Conservation (phyloP, 1,139 yeast genomes). For the Pichia sp. region DNA sequence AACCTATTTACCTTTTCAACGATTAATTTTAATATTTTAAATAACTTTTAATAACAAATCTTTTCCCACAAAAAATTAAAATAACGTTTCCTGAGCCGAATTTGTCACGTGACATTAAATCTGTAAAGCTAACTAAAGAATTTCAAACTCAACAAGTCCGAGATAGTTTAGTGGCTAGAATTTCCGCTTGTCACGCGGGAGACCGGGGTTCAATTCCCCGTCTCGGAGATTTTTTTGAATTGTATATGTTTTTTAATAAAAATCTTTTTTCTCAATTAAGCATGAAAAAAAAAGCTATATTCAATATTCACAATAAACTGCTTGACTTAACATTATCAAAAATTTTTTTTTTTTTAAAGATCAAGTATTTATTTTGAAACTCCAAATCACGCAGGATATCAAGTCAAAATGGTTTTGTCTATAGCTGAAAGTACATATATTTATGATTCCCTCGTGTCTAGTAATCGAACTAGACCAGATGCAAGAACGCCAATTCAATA, state of each 20-base stretch:
- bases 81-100: too few species aligned
- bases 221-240: constrained; percentile 17
- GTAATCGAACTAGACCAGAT: constrained; percentile 40
- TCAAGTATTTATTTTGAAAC: not conserved
- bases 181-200: constrained; percentile 24
- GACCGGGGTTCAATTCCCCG: constrained; percentile 24
- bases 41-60: too few species aligned
- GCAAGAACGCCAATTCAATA: constrained; percentile 68
- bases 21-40: too few species aligned
- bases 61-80: too few species aligned
- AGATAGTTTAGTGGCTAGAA: constrained; percentile 23
- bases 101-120: not conserved
- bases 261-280: not conserved
- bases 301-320: too few species aligned
- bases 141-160: constrained; percentile 8
- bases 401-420: constrained; percentile 54
- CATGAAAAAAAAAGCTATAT: too few species aligned
- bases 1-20: too few species aligned
- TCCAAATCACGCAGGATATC: not conserved
- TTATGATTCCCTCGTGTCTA: constrained; percentile 54
- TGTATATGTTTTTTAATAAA: too few species aligned
- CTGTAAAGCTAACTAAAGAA: not conserved
- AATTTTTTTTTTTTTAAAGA: not conserved
- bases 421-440: constrained; percentile 83
- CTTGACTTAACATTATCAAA: too few species aligned